Percentiles rank a stretch among this genome's conserved stretches.
These are phyloP conservation scores for Globisporangium rhizosaccharum DNA, from an alignment of 352 stramenopile genomes.

Conservation along the genomic window DNA sequence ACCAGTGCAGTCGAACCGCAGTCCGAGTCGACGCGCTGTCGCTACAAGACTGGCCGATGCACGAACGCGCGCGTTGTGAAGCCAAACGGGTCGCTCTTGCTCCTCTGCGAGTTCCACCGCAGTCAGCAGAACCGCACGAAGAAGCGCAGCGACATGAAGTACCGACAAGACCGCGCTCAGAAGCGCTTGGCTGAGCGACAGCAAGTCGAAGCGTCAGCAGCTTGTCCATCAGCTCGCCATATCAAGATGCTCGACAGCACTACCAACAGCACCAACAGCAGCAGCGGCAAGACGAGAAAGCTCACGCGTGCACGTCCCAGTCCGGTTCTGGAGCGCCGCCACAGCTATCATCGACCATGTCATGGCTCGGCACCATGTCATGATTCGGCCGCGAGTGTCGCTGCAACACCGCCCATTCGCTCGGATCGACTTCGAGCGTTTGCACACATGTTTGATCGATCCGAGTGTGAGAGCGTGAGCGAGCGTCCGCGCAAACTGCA, in stretches of 20 bases:
- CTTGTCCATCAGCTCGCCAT: too few relatives aligned
- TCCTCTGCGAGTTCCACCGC: conserved; percentile 80
- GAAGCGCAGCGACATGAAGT: conserved; percentile 82
- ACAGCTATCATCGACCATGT: too few relatives aligned
- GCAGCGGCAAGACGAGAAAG: neutral
- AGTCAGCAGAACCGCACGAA: conserved; percentile 85
- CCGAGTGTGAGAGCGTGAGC: too few relatives aligned
- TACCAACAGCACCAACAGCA: neutral
- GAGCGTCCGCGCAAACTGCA: too few relatives aligned
- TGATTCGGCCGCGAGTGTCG: too few relatives aligned
- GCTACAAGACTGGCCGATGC: conserved; percentile 81
- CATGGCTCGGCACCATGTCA: too few relatives aligned
- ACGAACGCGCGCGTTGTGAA: conserved; percentile 67
- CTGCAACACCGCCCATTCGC: too few relatives aligned
- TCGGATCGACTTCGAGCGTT: too few relatives aligned
- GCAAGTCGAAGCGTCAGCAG: neutral
- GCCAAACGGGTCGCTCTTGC: conserved; percentile 59
- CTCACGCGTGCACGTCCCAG: neutral
- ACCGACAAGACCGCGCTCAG: conserved; percentile 54
- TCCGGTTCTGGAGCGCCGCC: too few relatives aligned
- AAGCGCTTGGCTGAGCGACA: conserved; percentile 42
- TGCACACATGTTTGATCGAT: too few relatives aligned
- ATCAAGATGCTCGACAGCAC: neutral
- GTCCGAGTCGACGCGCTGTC: conserved; percentile 25
- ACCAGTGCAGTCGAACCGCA: neutral